Evolutionary conservation across 176 grass and related monocot species (phyloP), one percentile per base, ranked within the genome.

Genomic region (Tillandsia fasciculata): DNA sequence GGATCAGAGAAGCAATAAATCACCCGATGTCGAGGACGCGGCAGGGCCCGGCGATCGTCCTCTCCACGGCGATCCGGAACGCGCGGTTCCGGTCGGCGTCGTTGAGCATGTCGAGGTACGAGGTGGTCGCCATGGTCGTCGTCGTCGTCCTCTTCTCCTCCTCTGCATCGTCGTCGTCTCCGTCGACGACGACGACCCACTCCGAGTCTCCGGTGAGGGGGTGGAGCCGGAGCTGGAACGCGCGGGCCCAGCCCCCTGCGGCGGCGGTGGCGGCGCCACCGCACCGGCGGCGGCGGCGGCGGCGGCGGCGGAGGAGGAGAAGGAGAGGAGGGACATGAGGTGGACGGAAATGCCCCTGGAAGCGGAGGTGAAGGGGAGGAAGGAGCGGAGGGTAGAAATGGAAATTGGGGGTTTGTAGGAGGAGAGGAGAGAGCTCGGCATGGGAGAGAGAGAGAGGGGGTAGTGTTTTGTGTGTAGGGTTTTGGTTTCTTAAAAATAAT

Each of bases 81-180:
- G 88, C 92, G 26, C 73, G 52, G 72, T 96, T 96, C 70, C 88
- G 85, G 73, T 68, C 66, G 17, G 74, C 26, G 71, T 96, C 92
- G 50, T 96, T 96, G 73, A 96, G 92, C 92, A 96, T 92, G 73
- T 92, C 93, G 52, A 96, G 72, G 79, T 96, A 96, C 59, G 88
- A 92, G 57, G 93, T 92, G 59, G 77, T 64, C 11, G 88, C 81
- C 57, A 96, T 82, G 6, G 92, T 78, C 51, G 78, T 70, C 58
- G 67, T 84, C 12, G 76, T 75, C 13, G 67, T 49, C 26, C 20
- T 10, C 10, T 26, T 26, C 15, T 66, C 53, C 24, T 20, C 68
- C 8, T 73, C 83, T 6, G 23, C 81, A 4, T 79, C 85, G 22
- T 52, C 70, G 26, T 83, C 87, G 14, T 91, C 79, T 28, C 53